These are phyloP conservation scores for Didymella pomorum DNA, from an alignment of 2,329 filamentous ascomycete species.

Conservation along the genomic window DNA sequence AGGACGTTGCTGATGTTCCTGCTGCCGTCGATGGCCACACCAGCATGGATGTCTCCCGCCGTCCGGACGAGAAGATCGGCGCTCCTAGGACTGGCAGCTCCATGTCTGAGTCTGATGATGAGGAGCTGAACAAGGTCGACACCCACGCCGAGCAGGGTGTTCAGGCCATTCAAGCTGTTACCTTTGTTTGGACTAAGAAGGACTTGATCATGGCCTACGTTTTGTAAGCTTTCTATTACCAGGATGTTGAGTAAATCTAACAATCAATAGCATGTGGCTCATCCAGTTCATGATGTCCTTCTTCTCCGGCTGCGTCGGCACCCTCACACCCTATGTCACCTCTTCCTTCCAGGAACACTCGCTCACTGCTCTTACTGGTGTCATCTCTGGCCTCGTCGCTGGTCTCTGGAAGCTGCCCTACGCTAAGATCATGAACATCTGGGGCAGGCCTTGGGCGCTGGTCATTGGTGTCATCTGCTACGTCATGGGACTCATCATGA, in stretches of 20 bases:
- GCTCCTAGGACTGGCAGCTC: conserved; percentile 27
- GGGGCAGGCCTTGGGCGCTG: conserved; percentile 52
- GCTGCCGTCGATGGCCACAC: conserved; percentile 39
- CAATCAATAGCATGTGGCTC: conserved; percentile 37
- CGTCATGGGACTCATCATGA: conserved; percentile 65
- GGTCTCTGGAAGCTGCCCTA: conserved; percentile 53
- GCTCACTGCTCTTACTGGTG: conserved; percentile 49
- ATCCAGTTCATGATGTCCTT: conserved; percentile 60
- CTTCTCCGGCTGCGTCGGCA: conserved; percentile 53
- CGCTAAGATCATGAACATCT: conserved; percentile 56
- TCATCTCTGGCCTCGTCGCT: conserved; percentile 50
- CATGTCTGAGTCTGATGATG: conserved; percentile 32
- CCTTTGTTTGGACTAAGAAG: conserved; percentile 39
- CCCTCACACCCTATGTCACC: conserved; percentile 53
- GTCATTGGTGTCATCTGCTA: conserved; percentile 44
- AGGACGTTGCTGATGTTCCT: conserved; percentile 40
- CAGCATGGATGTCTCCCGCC: conserved; percentile 34
- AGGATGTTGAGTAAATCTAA: conserved; percentile 17
- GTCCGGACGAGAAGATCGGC: conserved; percentile 41
- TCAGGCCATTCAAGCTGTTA: conserved; percentile 40
- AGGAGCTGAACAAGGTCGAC: conserved; percentile 45
- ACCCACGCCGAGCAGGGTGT: conserved; percentile 42
- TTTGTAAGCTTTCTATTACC: conserved; percentile 27
- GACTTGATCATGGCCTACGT: conserved; percentile 41
- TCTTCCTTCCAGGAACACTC: conserved; percentile 49